Evolutionary conservation across 805 yeast species (phyloP).

Genomic region (Torulaspora delbrueckii): DNA sequence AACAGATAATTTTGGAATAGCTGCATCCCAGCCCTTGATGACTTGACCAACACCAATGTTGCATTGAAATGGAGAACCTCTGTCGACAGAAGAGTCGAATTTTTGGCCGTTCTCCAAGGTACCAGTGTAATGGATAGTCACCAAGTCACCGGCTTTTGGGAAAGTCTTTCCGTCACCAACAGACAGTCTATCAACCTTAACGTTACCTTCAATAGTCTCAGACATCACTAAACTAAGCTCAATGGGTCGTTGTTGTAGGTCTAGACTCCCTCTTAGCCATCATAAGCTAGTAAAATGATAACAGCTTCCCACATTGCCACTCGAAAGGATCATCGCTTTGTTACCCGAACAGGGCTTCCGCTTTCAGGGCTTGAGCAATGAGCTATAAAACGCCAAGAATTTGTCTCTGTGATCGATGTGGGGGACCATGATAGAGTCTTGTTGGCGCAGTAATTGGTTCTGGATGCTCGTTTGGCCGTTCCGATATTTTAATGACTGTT

Average conservation of each 20-base stretch:
- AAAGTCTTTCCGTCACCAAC: conserved; percentile 79
- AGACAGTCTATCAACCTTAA: conserved; percentile 35
- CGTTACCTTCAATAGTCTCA: conserved; percentile 39
- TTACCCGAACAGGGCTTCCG: neutral
- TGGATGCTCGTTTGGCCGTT: too few species aligned
- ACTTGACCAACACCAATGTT: conserved; percentile 94
- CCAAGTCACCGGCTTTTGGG: conserved; percentile 84
- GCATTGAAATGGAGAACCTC: conserved; percentile 94
- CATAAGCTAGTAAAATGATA: neutral
- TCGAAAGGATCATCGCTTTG: neutral
- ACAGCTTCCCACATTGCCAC: neutral
- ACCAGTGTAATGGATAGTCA: conserved; percentile 94
- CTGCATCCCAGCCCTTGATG: conserved; percentile 95
- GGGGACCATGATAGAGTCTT: too few species aligned
- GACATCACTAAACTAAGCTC: conserved; percentile 23
- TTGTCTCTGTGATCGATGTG: too few species aligned
- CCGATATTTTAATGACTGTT: too few species aligned
- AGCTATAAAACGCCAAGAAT: neutral
- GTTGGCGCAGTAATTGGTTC: too few species aligned
- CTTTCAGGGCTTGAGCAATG: neutral
- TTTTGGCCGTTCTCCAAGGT: conserved; percentile 92
- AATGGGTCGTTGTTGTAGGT: neutral
- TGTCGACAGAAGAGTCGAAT: conserved; percentile 91
- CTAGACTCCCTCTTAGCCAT: neutral
- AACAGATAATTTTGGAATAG: conserved; percentile 83